Percentiles rank a stretch among this genome's conserved stretches.
Conservation (phyloP, 306 rosid species). For the Lathyrus tuberosus region DNA sequence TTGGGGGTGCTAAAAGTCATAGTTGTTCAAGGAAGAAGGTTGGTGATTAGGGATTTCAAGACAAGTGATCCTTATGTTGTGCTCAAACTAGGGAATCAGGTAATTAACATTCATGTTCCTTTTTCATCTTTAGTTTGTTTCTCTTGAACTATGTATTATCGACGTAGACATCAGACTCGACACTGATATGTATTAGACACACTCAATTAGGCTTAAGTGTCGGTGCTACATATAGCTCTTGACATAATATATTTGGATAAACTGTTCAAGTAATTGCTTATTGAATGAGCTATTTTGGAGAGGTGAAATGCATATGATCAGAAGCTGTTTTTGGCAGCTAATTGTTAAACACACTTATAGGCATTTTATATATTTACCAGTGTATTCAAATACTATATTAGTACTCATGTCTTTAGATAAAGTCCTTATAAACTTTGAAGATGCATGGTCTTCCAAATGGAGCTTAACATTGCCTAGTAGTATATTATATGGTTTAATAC, state of each 20-base stretch:
- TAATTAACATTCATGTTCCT: conserved; percentile 18
- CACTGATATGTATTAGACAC: too few relatives aligned
- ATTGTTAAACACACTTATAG: neutral
- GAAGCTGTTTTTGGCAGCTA: neutral
- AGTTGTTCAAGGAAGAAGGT: conserved; percentile 78
- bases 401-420: neutral
- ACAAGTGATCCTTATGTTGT: conserved; percentile 97
- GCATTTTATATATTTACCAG: too few relatives aligned
- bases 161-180: too few relatives aligned
- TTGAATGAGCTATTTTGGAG: neutral
- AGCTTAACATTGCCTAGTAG: too few relatives aligned
- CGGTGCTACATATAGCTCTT: neutral
- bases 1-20: conserved; percentile 72
- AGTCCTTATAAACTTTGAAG: neutral
- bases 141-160: neutral
- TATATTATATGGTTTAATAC: too few relatives aligned
- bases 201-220: neutral
- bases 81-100: conserved; percentile 91
- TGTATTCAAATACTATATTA: neutral
- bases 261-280: neutral
- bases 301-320: neutral
- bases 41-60: conserved; percentile 95
- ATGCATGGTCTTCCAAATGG: neutral
- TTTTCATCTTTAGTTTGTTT: conserved; percentile 28
- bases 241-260: neutral